A percentile compares a stretch with the other conserved stretches of the same genome.
phyloP scores from a whole-genome alignment of 768 basidiomycete species.

The Tylopilus sp. region DNA sequence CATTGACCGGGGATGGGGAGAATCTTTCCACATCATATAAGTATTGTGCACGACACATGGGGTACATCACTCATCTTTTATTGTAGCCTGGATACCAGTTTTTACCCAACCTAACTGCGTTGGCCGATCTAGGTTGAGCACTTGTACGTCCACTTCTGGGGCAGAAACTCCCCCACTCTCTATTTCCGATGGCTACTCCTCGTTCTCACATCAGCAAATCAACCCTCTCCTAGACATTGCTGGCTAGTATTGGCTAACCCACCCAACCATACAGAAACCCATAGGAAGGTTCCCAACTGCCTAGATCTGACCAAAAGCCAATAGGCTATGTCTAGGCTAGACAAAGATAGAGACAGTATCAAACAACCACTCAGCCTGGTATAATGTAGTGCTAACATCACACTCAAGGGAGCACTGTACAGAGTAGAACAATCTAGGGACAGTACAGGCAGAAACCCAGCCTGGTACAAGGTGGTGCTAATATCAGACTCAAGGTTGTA shows the following conservation, averaged over 20 bases:
- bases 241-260: slow-evolving; percentile 73
- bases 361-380: background rate
- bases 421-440: background rate
- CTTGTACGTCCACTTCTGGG: slow-evolving; percentile 65
- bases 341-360: background rate
- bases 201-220: slow-evolving; percentile 36
- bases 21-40: slow-evolving; percentile 50
- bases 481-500: background rate
- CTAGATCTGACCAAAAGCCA: background rate
- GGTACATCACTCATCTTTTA: slow-evolving; percentile 1
- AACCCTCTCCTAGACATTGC: slow-evolving; percentile 50
- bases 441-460: background rate
- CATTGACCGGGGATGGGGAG: slow-evolving; percentile 63
- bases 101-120: slow-evolving; percentile 58
- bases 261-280: background rate
- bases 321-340: background rate
- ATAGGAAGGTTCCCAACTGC: background rate
- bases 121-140: slow-evolving; percentile 63
- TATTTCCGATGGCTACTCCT: slow-evolving; percentile 62
- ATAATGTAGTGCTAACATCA: background rate
- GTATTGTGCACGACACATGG: slow-evolving; percentile 20
- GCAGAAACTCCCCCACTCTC: slow-evolving; percentile 71
- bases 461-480: background rate
- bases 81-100: slow-evolving; percentile 47
- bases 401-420: background rate